These are phyloP conservation scores for Rosa persica DNA, from an alignment of 306 rosid genomes.

Conservation along the genomic window DNA sequence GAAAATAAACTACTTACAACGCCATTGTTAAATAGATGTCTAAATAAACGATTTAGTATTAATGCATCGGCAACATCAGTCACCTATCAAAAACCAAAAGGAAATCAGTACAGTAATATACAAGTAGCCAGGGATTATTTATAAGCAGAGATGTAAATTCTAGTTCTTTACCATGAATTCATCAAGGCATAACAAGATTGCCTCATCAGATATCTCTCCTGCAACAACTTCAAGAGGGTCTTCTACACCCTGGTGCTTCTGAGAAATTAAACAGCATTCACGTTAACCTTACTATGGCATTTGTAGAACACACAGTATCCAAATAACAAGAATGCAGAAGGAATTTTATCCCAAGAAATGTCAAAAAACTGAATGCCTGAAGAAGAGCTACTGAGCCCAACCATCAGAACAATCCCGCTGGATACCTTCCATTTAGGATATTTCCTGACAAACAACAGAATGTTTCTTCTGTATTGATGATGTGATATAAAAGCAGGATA, in stretches of 20 bases:
- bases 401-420: background rate
- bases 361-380: background rate
- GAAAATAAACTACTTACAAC: constrained; percentile 54
- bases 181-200: constrained; percentile 86
- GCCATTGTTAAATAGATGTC: constrained; percentile 77
- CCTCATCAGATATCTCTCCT: constrained; percentile 81
- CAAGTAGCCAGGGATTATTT: constrained; percentile 16
- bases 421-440: background rate
- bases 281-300: background rate
- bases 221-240: constrained; percentile 97
- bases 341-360: constrained; percentile 7
- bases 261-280: constrained; percentile 35
- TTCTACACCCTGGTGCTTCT: constrained; percentile 89
- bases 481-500: background rate
- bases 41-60: constrained; percentile 78
- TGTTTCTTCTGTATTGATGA: background rate
- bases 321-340: background rate
- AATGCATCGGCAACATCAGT: constrained; percentile 98
- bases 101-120: constrained; percentile 24
- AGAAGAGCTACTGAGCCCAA: constrained; percentile 3
- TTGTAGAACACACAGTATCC: background rate
- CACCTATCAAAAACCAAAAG: constrained; percentile 51
- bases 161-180: constrained; percentile 78
- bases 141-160: constrained; percentile 1
- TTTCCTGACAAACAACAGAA: background rate